phyloP scores from a whole-genome alignment of 371 early-diverging fungal species.

The Fennellomyces sp. region DNA sequence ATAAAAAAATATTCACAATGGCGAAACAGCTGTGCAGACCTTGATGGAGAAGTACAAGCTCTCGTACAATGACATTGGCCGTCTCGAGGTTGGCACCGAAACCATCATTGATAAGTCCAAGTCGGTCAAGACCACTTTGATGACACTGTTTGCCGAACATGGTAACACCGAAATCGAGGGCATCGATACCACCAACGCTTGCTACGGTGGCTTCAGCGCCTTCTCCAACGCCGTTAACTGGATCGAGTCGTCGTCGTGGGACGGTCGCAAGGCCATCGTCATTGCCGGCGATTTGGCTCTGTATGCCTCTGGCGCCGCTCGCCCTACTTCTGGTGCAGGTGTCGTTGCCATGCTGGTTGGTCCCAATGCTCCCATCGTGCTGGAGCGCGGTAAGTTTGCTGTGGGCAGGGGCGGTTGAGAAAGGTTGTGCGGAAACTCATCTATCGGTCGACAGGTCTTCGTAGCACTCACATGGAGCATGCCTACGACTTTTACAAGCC shows the following conservation, averaged over 20 bases:
- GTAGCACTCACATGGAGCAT: conserved; percentile 95
- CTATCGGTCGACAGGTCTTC: conserved; percentile 55
- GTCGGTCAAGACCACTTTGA: conserved; percentile 94
- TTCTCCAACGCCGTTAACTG: conserved; percentile 97
- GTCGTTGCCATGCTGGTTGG: conserved; percentile 95
- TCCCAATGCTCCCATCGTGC: conserved; percentile 91
- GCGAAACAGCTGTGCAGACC: conserved; percentile 89
- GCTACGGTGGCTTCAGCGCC: conserved; percentile 98
- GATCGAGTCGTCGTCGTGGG: conserved; percentile 93
- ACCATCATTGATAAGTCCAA: conserved; percentile 98
- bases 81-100: conserved; percentile 98
- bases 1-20: conserved; percentile 18
- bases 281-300: conserved; percentile 98
- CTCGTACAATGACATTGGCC: conserved; percentile 84
- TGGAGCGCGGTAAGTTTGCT: conserved; percentile 74
- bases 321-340: conserved; percentile 97
- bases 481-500: conserved; percentile 99
- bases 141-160: conserved; percentile 90
- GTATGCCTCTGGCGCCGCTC: conserved; percentile 89
- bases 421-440: not conserved
- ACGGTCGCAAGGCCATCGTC: conserved; percentile 90
- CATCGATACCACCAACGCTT: conserved; percentile 97
- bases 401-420: not conserved
- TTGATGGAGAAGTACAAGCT: conserved; percentile 93
- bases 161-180: conserved; percentile 96